A percentile compares a stretch with the other conserved stretches of the same genome.
Evolutionary conservation across 805 yeast genomes (phyloP).

Genomic region (Wickerhamomyces silvicola): DNA sequence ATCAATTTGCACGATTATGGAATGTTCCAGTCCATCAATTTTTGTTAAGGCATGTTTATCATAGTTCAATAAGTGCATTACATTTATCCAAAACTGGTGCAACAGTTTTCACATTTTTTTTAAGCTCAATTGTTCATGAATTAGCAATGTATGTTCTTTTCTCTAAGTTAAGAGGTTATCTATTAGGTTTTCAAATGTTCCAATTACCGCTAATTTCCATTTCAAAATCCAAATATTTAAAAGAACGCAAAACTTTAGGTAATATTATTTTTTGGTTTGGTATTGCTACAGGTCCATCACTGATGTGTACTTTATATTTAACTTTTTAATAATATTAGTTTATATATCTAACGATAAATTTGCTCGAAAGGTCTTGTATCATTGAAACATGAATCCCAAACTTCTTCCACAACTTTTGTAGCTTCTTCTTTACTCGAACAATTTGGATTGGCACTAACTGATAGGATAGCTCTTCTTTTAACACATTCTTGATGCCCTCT

Average conservation of each 20-base stretch:
- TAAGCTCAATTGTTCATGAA: constrained; percentile 85
- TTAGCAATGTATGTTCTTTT: constrained; percentile 87
- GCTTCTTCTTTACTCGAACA: constrained; percentile 75
- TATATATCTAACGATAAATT: constrained; percentile 55
- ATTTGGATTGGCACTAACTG: constrained; percentile 81
- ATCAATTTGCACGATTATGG: constrained; percentile 91
- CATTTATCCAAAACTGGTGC: constrained; percentile 62
- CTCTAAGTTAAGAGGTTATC: constrained; percentile 70
- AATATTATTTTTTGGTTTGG: constrained; percentile 89
- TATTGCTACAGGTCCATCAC: constrained; percentile 80
- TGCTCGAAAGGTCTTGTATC: constrained; percentile 96
- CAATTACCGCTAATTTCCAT: constrained; percentile 77
- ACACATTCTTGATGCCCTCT: constrained; percentile 91
- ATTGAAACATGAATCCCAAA: constrained; percentile 87
- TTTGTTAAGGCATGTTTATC: constrained; percentile 88
- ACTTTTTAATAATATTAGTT: constrained; percentile 41
- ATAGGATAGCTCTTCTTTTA: constrained; percentile 76
- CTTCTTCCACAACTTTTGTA: constrained; percentile 70
- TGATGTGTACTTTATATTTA: constrained; percentile 78
- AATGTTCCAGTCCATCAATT: constrained; percentile 90
- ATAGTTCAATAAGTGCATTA: constrained; percentile 75
- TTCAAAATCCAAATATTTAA: constrained; percentile 53
- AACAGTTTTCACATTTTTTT: constrained; percentile 66
- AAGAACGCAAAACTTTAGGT: constrained; percentile 54
- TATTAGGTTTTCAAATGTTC: constrained; percentile 74